These are phyloP conservation scores for Nadsonia commutata DNA, from an alignment of 1,139 yeast species.

Conservation along the genomic window DNA sequence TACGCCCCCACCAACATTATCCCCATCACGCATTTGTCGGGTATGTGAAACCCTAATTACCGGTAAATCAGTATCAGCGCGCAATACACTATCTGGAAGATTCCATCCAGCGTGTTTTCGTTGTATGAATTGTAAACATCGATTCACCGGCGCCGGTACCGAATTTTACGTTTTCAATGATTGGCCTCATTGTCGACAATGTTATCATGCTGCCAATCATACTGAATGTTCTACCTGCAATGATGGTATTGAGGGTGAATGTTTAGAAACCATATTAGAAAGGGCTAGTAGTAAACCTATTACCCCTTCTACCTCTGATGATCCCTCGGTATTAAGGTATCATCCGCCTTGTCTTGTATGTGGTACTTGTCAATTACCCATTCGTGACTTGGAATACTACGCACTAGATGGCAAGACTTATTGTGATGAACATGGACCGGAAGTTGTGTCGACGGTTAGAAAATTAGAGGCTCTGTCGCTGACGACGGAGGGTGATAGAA, in stretches of 20 bases:
- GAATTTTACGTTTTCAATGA: slow-evolving; percentile 73
- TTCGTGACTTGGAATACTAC: not conserved
- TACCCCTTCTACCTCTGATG: not conserved
- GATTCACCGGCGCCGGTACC: slow-evolving; percentile 19
- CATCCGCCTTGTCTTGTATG: not conserved
- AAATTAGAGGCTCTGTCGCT: not conserved
- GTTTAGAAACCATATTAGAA: slow-evolving; percentile 59
- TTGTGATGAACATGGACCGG: not conserved
- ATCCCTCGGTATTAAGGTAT: not conserved
- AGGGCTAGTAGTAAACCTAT: slow-evolving; percentile 6
- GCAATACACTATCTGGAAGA: slow-evolving; percentile 73
- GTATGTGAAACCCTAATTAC: slow-evolving; percentile 38
- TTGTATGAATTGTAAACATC: slow-evolving; percentile 46
- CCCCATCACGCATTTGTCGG: slow-evolving; percentile 17
- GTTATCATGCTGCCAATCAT: slow-evolving; percentile 65
- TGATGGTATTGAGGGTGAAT: slow-evolving; percentile 76
- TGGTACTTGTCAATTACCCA: not conserved
- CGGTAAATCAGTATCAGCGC: slow-evolving; percentile 57
- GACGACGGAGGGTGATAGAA: not conserved
- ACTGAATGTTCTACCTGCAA: slow-evolving; percentile 62
- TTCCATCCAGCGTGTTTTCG: slow-evolving; percentile 85
- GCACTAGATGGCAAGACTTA: not conserved
- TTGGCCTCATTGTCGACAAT: slow-evolving; percentile 60
- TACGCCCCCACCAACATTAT: slow-evolving; percentile 1
- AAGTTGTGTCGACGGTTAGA: not conserved